Evolutionary conservation across 441 rosid species (phyloP).

Genomic region (Adansonia madagascariensis): DNA sequence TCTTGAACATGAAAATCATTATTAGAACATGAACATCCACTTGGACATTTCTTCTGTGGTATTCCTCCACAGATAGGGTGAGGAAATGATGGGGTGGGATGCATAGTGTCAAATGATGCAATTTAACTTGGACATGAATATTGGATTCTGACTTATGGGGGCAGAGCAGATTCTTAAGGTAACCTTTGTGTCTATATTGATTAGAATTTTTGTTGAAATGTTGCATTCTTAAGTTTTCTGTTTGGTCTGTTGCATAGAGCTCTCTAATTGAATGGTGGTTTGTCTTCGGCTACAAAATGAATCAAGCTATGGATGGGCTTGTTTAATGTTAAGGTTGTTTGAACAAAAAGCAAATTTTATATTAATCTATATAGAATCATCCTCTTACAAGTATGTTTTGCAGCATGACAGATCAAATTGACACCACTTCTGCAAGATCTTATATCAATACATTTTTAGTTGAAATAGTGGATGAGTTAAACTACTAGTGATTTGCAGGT

Average conservation of each 20-base stretch:
- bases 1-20: not conserved
- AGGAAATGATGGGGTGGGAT: not conserved
- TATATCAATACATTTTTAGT: not conserved
- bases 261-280: conserved; percentile 1
- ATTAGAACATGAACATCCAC: not conserved
- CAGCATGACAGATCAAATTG: not conserved
- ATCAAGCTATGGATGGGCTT: not conserved
- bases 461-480: conserved; percentile 18
- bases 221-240: not conserved
- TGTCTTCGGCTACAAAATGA: not conserved
- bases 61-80: not conserved
- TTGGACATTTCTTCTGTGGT: not conserved
- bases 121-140: not conserved
- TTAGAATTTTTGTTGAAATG: not conserved
- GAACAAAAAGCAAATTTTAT: not conserved
- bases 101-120: not conserved
- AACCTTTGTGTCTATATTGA: not conserved
- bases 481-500: conserved; percentile 75
- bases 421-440: not conserved
- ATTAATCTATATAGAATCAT: no score
- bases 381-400: not conserved
- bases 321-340: not conserved
- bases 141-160: not conserved
- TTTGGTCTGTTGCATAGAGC: not conserved
- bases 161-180: not conserved